Conservation (phyloP, 176 grass and related monocot genomes). For the Hyparrhenia diplandra region DNA sequence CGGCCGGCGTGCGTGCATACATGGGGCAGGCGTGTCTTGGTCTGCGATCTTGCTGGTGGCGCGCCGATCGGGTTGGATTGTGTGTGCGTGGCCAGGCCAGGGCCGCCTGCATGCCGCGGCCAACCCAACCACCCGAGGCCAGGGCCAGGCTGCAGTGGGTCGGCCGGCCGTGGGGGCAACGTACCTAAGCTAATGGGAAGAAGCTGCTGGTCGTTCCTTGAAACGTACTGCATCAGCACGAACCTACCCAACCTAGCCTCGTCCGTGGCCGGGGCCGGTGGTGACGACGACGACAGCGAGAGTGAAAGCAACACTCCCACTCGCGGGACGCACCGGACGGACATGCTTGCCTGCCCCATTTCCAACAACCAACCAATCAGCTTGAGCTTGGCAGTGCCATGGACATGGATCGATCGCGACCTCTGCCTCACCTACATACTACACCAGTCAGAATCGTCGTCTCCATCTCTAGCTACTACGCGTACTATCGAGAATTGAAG, state of each 20-base stretch:
- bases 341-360: slow-evolving; percentile 14
- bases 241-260: too few relatives aligned
- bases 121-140: neutral
- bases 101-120: too few relatives aligned
- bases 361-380: slow-evolving; percentile 5
- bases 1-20: neutral
- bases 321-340: neutral
- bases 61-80: neutral
- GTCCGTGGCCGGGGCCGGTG: too few relatives aligned
- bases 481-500: neutral
- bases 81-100: neutral
- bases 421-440: neutral
- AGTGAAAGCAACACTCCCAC: slow-evolving; percentile 8
- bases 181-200: neutral
- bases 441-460: neutral
- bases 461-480: neutral
- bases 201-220: too few relatives aligned
- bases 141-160: too few relatives aligned
- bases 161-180: too few relatives aligned
- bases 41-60: slow-evolving; percentile 44
- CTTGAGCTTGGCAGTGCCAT: neutral
- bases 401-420: neutral
- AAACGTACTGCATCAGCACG: too few relatives aligned
- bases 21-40: too few relatives aligned
- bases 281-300: neutral